Conservation (phyloP, 768 basidiomycete species). For the Suillus occidentalis region DNA sequence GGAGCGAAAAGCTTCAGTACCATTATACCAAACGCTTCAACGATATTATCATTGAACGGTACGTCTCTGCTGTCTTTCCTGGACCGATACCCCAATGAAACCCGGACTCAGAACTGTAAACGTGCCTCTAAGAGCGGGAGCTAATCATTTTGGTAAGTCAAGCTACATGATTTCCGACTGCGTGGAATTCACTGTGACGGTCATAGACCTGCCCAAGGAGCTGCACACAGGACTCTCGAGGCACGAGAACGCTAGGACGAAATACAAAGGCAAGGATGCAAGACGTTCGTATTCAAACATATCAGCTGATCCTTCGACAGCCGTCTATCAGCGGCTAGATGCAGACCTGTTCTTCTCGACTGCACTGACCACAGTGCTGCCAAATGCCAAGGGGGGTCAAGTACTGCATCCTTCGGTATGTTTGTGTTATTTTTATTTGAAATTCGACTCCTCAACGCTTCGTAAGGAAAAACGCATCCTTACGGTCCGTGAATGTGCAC, state of each 20-base stretch:
- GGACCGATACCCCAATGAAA: neutral
- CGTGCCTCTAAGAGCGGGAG: constrained; percentile 51
- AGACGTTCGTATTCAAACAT: neutral
- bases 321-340: constrained; percentile 57
- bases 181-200: constrained; percentile 1
- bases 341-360: constrained; percentile 57
- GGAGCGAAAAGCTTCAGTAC: constrained; percentile 39
- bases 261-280: constrained; percentile 28
- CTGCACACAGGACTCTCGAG: constrained; percentile 40
- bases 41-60: constrained; percentile 51
- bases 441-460: neutral
- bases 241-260: constrained; percentile 25
- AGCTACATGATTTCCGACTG: neutral
- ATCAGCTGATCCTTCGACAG: constrained; percentile 28
- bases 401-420: constrained; percentile 49
- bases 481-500: constrained; percentile 65
- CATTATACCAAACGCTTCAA: constrained; percentile 56
- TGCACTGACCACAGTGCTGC: constrained; percentile 56
- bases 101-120: constrained; percentile 20
- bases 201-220: constrained; percentile 42
- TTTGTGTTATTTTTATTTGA: neutral
- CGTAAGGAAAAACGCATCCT: constrained; percentile 69
- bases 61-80: constrained; percentile 18
- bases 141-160: constrained; percentile 50
- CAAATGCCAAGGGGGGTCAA: constrained; percentile 46